Evolutionary conservation across 495 filamentous ascomycete genomes (phyloP), one percentile per base, ranked within the genome.

Genomic region (Podospora appendiculata): DNA sequence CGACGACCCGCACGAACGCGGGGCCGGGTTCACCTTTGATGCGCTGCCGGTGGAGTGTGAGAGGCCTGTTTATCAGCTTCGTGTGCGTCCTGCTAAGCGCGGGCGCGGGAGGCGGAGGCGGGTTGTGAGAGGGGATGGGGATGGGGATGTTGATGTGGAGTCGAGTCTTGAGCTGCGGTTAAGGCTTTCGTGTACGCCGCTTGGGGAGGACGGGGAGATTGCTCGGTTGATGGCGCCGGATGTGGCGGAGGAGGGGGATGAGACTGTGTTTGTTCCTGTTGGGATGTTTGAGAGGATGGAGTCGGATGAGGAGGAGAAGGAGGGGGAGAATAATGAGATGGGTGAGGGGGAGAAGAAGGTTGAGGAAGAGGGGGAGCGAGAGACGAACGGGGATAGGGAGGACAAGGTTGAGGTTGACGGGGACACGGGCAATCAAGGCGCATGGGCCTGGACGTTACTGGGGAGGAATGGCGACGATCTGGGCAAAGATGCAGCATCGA

Each of bases 1-100:
- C 50, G 68, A 72, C 46, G 62, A 71, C 43, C 64, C 68, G 45
- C 56, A 69, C 34, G 32, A 56, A 49, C 65, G 62, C 11, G 67
- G 63, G 1, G 47, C 56, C 7, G 64, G 53, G n/a, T 74, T 74
- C 55, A 56, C 41, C 42, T 53, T 73, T 19, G 63, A 67, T 45
- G 53, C 53, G 35, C 69, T 74, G n/a, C n/a, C n/a, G n/a, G n/a
- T n/a, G 36, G 52, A 53, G 9, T 62, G 63, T 34, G 47, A 63
- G 65, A 70, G 25, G 68, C 11, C 16, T 14, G 16, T 18, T 2
- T 16, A 10, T 18, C 13, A 14, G 41, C 8, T 38, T 8, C 10
- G 7, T 11, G 36, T 10, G 13, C 36, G 13, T 13, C 10, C 10
- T 38, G 1, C 36, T 3, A 10, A 38, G 36, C 36, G 13, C 10